These are phyloP conservation scores for Melastoma malabathricum DNA, from an alignment of 345 rosid species.

Conservation along the genomic window DNA sequence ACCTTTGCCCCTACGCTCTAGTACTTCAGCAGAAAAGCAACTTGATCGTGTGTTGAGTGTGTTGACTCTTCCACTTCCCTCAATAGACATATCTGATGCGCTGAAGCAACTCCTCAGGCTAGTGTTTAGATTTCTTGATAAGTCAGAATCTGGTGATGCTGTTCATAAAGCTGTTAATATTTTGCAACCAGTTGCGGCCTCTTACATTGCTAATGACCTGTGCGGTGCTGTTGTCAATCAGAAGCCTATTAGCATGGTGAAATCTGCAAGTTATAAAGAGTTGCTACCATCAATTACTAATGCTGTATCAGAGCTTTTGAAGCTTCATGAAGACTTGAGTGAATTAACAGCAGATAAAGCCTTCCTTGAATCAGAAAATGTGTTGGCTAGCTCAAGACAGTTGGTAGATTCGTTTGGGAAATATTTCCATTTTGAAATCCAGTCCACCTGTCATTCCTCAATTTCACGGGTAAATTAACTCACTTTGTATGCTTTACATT, in stretches of 20 bases:
- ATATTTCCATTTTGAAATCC: slow-evolving; percentile 30
- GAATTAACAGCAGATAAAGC: slow-evolving; percentile 18
- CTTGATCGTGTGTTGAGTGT: slow-evolving; percentile 47
- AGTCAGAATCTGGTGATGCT: slow-evolving; percentile 29
- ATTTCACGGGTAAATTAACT: slow-evolving; percentile 43
- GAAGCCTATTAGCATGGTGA: slow-evolving; percentile 25
- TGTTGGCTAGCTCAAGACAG: slow-evolving; percentile 44
- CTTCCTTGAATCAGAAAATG: slow-evolving; percentile 43
- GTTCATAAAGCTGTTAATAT: slow-evolving; percentile 37
- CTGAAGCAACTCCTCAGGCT: slow-evolving; percentile 62
- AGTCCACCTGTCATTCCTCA: slow-evolving; percentile 22
- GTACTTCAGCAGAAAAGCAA: slow-evolving; percentile 56
- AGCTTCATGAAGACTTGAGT: slow-evolving; percentile 30
- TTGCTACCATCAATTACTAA: slow-evolving; percentile 26
- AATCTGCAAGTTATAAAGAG: slow-evolving; percentile 28
- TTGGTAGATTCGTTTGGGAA: slow-evolving; percentile 49
- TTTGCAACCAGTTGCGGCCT: slow-evolving; percentile 44
- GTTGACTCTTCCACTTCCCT: slow-evolving; percentile 41
- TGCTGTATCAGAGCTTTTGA: slow-evolving; percentile 45
- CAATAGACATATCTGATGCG: slow-evolving; percentile 49
- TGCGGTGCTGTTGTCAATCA: slow-evolving; percentile 22
- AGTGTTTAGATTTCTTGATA: slow-evolving; percentile 44
- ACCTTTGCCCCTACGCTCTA: slow-evolving; percentile 64
- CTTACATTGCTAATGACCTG: slow-evolving; percentile 33
- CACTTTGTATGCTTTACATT: too few species aligned